Conservation (phyloP, 2,329 filamentous ascomycete genomes). For the Pseudocercospora pini-densiflorae region DNA sequence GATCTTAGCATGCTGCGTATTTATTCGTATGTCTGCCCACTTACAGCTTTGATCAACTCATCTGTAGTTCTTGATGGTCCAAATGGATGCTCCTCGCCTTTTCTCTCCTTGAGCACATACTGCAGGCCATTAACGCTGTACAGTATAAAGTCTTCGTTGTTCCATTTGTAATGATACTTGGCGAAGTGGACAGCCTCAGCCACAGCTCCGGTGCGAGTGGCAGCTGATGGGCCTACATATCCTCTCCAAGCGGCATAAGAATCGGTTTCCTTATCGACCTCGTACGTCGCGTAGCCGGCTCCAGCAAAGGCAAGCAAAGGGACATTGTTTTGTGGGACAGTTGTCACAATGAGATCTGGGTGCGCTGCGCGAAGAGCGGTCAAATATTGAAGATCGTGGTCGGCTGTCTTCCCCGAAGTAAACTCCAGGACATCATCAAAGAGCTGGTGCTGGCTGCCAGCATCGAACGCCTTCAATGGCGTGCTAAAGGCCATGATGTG, state of each 20-base stretch:
- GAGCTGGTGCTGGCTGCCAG: conserved; percentile 33
- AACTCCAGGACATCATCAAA: conserved; percentile 43
- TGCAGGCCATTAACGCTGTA: conserved; percentile 44
- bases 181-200: conserved; percentile 47
- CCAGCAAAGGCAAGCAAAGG: conserved; percentile 48
- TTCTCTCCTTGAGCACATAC: conserved; percentile 47
- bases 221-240: conserved; percentile 38
- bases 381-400: conserved; percentile 47
- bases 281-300: conserved; percentile 46
- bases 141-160: conserved; percentile 46
- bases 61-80: conserved; percentile 45
- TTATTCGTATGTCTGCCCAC: conserved; percentile 17
- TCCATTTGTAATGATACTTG: conserved; percentile 47
- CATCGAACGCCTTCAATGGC: conserved; percentile 16
- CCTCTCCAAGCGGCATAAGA: conserved; percentile 45
- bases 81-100: conserved; percentile 37
- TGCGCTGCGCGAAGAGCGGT: conserved; percentile 42
- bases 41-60: conserved; percentile 44
- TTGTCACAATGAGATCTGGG: conserved; percentile 45
- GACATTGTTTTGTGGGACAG: conserved; percentile 43
- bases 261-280: conserved; percentile 45
- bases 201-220: conserved; percentile 39
- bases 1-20: conserved; percentile 30
- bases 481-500: background rate
- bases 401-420: conserved; percentile 42